These are phyloP conservation scores for Candida parachauliodes DNA, from an alignment of 805 yeast genomes.

Conservation along the genomic window DNA sequence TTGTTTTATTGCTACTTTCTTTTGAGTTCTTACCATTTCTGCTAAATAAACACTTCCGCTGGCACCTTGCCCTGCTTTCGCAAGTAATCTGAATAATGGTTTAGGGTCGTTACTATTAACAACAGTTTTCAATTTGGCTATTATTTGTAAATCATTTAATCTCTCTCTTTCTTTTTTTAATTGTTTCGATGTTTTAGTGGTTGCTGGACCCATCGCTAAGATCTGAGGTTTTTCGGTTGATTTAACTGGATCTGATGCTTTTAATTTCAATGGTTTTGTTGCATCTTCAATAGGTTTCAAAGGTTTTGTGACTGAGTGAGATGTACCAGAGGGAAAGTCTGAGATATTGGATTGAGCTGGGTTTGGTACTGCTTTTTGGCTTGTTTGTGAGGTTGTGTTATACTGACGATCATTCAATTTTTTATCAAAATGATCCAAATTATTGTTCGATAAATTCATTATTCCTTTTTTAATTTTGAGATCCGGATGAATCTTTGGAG, in stretches of 20 bases:
- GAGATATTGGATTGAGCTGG: constrained; percentile 2
- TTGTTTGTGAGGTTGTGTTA: constrained; percentile 7
- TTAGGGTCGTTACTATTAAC: constrained; percentile 86
- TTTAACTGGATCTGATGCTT: neutral
- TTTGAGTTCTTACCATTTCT: constrained; percentile 52
- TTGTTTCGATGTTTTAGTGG: constrained; percentile 35
- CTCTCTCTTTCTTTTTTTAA: constrained; percentile 39
- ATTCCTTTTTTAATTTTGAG: constrained; percentile 29
- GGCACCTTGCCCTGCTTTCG: constrained; percentile 97
- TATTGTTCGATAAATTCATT: constrained; percentile 9
- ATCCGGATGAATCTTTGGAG: constrained; percentile 24
- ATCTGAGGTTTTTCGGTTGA: constrained; percentile 4
- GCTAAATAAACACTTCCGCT: constrained; percentile 94
- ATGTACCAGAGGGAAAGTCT: constrained; percentile 6
- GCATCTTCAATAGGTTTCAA: constrained; percentile 9
- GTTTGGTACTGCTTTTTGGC: constrained; percentile 7
- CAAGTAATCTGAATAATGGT: constrained; percentile 69
- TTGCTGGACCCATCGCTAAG: constrained; percentile 11
- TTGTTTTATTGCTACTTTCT: constrained; percentile 91
- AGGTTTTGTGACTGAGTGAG: constrained; percentile 13
- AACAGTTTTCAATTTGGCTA: constrained; percentile 76
- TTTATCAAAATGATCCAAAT: neutral
- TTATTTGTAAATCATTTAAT: constrained; percentile 82
- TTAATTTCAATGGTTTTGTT: constrained; percentile 19
- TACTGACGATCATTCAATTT: constrained; percentile 7